Percentiles rank a stretch among this genome's conserved stretches.
These are phyloP conservation scores for Cladosporium colombiae DNA, from an alignment of 2,329 filamentous ascomycete species.

Conservation along the genomic window DNA sequence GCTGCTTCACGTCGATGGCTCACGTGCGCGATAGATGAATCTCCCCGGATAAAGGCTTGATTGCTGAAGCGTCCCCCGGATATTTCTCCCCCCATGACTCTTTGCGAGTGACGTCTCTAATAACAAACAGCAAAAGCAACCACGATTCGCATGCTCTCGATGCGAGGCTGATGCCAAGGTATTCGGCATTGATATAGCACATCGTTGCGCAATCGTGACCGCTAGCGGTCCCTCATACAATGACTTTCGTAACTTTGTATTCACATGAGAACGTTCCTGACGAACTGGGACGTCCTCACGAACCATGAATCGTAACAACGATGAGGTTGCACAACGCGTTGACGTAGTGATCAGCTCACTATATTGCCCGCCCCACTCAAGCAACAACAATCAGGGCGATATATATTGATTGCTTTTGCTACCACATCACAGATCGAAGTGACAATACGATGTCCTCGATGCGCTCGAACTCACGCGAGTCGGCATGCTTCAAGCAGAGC, in stretches of 20 bases:
- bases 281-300: not conserved
- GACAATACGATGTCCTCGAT: not conserved
- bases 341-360: conserved; percentile 2
- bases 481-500: not conserved
- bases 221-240: not conserved
- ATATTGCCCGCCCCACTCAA: not conserved
- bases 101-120: not conserved
- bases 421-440: not conserved
- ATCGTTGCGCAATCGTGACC: not conserved
- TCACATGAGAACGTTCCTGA: not conserved
- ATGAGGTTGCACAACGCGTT: not conserved
- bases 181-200: not conserved
- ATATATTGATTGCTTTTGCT: not conserved
- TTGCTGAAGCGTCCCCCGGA: not conserved
- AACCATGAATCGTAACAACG: not conserved
- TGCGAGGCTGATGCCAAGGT: not conserved
- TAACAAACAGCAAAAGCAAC: not conserved
- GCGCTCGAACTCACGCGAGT: not conserved
- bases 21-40: not conserved
- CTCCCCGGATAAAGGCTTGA: not conserved
- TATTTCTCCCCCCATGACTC: conserved; percentile 1
- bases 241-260: not conserved
- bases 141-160: not conserved
- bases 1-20: not conserved
- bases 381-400: not conserved